Base-by-base conservation (phyloP, 495 filamentous ascomycete species). In the Xylaria longipes region DNA sequence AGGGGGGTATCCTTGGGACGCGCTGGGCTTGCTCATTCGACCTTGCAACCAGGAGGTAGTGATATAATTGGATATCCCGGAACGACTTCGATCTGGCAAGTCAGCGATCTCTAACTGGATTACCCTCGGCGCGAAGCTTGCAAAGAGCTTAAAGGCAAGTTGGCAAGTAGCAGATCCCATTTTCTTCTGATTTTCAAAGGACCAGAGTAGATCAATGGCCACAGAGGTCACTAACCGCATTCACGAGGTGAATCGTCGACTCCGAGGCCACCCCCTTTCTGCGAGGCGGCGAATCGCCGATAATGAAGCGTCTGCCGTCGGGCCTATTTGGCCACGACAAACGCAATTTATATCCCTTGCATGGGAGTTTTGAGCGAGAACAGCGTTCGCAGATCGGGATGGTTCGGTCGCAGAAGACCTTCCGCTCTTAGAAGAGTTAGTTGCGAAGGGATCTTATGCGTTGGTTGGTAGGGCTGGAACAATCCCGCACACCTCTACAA, bases 381-480 rank as follows among this genome's bases (percentile, higher is more conserved):
- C 52, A 56, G 27, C 52, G 52, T 5, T 31, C 12, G 27, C 52
- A 56, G 52, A 31, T 31, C 27, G 52, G 52, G 12, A 8, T 56
- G 14, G 52, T 31, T 31, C 52, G 52, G 52, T 56, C 52, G 5
- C 52, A 56, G 22, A 29, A 31, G 27, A 56, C 52, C 14, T 56
- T 56, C 52, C 52, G 27, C 27, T 56, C 52, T 56, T 56, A 29
- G 25, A 56, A 56, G 12, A 31, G 52, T 56, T 56, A 56, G 52
- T 31, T 31, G 14, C 22, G 17, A 27, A 29, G 52, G 3, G 52
- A 31, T 56, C 12, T 17, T 56, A 17, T 56, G 52, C 14, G 27
- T 56, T 31, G 27, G 52, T 56, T 31, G 52, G 46, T 31, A 15
- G 5, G 12, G 52, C 27, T 31, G 27, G 25, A 31, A 31, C 4